Conservation (phyloP, 805 yeast genomes). For the Metschnikowia peoriensis region DNA sequence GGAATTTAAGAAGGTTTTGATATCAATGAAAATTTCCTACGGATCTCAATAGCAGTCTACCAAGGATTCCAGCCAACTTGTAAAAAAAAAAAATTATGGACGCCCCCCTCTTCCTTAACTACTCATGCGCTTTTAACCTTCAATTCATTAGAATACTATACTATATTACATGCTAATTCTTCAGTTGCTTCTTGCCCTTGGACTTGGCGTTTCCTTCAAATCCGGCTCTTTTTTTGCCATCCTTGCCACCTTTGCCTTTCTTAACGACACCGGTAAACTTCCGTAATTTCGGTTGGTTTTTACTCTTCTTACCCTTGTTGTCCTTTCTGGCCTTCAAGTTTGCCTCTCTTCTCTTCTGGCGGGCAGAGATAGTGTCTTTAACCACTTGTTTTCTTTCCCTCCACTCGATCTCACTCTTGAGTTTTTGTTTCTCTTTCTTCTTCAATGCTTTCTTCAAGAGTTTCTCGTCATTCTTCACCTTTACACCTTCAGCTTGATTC, state of each 20-base stretch:
- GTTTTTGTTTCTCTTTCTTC: constrained; percentile 77
- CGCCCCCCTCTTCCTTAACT: not conserved
- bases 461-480: constrained; percentile 86
- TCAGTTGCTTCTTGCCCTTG: constrained; percentile 27
- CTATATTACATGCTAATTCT: constrained; percentile 19
- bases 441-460: constrained; percentile 82
- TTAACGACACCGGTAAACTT: constrained; percentile 57
- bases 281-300: constrained; percentile 67
- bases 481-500: constrained; percentile 84
- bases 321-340: constrained; percentile 83
- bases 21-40: no score
- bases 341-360: constrained; percentile 86
- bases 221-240: constrained; percentile 67
- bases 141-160: constrained; percentile 6
- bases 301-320: constrained; percentile 77
- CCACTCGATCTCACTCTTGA: constrained; percentile 91
- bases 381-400: constrained; percentile 81
- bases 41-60: not conserved
- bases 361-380: constrained; percentile 67
- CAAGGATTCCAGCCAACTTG: not conserved
- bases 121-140: not conserved
- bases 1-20: not conserved
- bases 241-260: constrained; percentile 35
- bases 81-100: not conserved
- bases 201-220: constrained; percentile 73